These are phyloP conservation scores for Hypsizygus marmoreus DNA, from an alignment of 768 basidiomycete species.

Conservation along the genomic window DNA sequence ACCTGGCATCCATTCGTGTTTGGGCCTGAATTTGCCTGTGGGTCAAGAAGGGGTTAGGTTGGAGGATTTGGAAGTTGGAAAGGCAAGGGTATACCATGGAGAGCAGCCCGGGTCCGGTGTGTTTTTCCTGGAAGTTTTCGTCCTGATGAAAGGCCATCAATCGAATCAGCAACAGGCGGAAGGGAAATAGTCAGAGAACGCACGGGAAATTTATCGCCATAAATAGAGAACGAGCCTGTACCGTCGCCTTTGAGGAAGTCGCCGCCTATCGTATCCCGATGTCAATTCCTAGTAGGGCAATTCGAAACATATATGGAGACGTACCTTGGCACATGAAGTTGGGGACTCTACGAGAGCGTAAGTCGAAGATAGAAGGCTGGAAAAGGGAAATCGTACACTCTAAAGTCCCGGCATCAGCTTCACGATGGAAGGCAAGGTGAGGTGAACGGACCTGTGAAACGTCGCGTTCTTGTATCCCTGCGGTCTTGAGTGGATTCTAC, in stretches of 20 bases:
- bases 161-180: neutral
- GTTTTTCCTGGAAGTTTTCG: constrained; percentile 93
- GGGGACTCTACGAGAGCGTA: constrained; percentile 63
- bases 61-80: constrained; percentile 4
- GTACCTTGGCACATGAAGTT: constrained; percentile 97
- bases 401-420: constrained; percentile 31
- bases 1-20: constrained; percentile 94
- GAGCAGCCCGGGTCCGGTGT: constrained; percentile 80
- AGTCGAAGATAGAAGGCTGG: too few species aligned
- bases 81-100: constrained; percentile 71
- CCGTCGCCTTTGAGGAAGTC: constrained; percentile 96
- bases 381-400: too few species aligned
- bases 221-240: constrained; percentile 96
- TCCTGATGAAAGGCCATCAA: constrained; percentile 60
- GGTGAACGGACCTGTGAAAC: constrained; percentile 75
- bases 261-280: constrained; percentile 55
- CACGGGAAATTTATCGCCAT: constrained; percentile 91
- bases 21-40: constrained; percentile 90
- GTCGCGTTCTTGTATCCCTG: constrained; percentile 92
- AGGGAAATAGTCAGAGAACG: constrained; percentile 21
- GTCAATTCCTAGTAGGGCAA: neutral
- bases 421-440: constrained; percentile 4
- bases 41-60: constrained; percentile 1
- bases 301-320: constrained; percentile 2
- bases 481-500: constrained; percentile 82